Evolutionary conservation across 805 yeast species (phyloP).

Genomic region (Spathaspora sp.): DNA sequence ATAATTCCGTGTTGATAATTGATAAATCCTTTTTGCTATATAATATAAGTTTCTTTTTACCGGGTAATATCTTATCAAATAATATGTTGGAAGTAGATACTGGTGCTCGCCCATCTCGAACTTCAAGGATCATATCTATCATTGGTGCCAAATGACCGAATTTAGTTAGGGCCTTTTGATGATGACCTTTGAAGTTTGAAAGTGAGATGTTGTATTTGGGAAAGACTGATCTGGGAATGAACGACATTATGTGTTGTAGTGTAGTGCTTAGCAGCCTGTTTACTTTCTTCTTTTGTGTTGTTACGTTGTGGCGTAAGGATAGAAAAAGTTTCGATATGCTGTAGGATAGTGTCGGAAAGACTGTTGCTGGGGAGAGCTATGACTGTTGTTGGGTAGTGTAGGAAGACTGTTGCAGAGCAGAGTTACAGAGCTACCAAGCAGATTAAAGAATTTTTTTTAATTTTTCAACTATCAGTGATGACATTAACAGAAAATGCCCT

Average conservation of each 20-base stretch:
- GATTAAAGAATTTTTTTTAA: background rate
- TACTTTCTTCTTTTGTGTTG: too few relatives aligned
- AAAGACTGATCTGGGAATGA: slow-evolving; percentile 67
- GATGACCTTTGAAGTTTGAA: slow-evolving; percentile 90
- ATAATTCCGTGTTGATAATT: slow-evolving; percentile 32
- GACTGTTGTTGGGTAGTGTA: too few relatives aligned
- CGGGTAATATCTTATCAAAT: slow-evolving; percentile 62
- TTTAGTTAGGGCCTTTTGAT: slow-evolving; percentile 67
- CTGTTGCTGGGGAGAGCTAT: too few relatives aligned
- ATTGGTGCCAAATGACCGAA: slow-evolving; percentile 72
- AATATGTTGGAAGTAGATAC: slow-evolving; percentile 74
- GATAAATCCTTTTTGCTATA: slow-evolving; percentile 77
- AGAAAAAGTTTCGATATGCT: background rate
- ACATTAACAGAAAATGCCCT: slow-evolving; percentile 57
- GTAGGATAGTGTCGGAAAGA: too few relatives aligned
- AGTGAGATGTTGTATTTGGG: slow-evolving; percentile 68
- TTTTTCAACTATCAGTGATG: background rate
- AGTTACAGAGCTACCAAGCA: background rate
- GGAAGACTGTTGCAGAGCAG: background rate
- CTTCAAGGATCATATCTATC: slow-evolving; percentile 76
- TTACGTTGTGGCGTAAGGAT: background rate
- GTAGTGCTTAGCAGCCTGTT: too few relatives aligned
- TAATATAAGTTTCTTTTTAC: slow-evolving; percentile 55
- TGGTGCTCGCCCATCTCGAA: slow-evolving; percentile 90
- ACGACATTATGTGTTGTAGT: too few relatives aligned